A percentile compares a stretch with the other conserved stretches of the same genome.
These are phyloP conservation scores for Phoenix roebelenii DNA, from an alignment of 176 grass and related monocot species.

Conservation along the genomic window DNA sequence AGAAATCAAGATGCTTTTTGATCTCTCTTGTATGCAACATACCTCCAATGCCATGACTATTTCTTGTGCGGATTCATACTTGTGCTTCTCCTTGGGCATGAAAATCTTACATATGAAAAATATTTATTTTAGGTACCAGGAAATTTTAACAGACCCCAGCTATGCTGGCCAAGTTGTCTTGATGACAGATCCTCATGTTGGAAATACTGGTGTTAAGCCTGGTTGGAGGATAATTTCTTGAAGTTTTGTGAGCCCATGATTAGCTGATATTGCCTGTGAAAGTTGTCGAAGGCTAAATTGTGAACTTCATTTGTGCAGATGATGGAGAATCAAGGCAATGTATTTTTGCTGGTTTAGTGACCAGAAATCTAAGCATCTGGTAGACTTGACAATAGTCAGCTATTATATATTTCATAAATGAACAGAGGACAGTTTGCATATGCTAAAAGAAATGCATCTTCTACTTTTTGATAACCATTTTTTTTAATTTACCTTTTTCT, in stretches of 20 bases:
- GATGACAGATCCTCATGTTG: constrained; percentile 94
- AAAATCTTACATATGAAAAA: no score
- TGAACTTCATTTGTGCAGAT: constrained; percentile 28
- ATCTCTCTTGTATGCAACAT: no score
- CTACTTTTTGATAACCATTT: not conserved
- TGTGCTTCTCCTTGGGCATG: no score
- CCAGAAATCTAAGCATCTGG: constrained; percentile 83
- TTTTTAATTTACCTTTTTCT: not conserved
- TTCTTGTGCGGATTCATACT: no score
- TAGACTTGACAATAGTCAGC: constrained; percentile 12
- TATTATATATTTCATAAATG: not conserved
- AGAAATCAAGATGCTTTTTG: no score
- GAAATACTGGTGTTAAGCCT: constrained; percentile 88
- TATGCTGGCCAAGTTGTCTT: constrained; percentile 95
- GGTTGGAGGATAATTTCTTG: constrained; percentile 23
- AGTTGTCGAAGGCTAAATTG: constrained; percentile 2
- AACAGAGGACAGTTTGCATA: no score
- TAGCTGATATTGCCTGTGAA: not conserved
- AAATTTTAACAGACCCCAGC: constrained; percentile 93
- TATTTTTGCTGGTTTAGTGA: constrained; percentile 72
- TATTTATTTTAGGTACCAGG: constrained; percentile 59
- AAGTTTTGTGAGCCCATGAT: not conserved
- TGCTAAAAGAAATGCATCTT: no score
- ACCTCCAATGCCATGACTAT: no score
- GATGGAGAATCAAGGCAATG: constrained; percentile 82